phyloP scores from a whole-genome alignment of 768 basidiomycete genomes.

The Ramaria sp. region DNA sequence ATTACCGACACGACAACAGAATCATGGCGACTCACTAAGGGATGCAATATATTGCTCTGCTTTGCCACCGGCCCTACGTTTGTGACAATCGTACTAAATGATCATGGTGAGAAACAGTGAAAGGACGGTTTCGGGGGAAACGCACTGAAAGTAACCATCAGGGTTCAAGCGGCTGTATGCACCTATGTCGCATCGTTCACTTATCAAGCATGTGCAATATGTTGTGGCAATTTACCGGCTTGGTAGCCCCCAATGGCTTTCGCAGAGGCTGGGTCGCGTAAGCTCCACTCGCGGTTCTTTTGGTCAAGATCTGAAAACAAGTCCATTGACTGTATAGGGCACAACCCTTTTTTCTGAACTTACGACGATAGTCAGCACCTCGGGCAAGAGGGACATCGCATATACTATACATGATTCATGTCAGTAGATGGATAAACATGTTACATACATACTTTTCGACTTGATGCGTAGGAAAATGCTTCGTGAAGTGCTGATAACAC shows the following conservation, averaged over 20 bases:
- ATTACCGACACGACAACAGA: too few relatives aligned
- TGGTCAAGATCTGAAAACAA: conserved; percentile 28
- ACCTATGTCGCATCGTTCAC: conserved; percentile 21
- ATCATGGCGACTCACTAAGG: conserved; percentile 34
- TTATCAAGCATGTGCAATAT: neutral
- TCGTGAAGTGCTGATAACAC: conserved; percentile 50
- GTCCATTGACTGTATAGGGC: neutral
- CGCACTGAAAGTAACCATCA: conserved; percentile 38
- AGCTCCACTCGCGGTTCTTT: conserved; percentile 47
- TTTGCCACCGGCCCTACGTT: conserved; percentile 75
- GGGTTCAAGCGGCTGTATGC: conserved; percentile 52
- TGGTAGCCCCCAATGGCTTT: conserved; percentile 40
- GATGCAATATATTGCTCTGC: conserved; percentile 59
- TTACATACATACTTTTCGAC: conserved; percentile 42
- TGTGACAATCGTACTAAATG: conserved; percentile 48
- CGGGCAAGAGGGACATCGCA: conserved; percentile 44
- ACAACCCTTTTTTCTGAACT: conserved; percentile 11
- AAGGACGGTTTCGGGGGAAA: neutral
- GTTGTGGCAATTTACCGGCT: conserved; percentile 27
- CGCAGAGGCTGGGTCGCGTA: conserved; percentile 47
- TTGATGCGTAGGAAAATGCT: conserved; percentile 34
- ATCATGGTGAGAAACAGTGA: neutral
- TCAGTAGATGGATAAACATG: neutral
- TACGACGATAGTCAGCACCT: conserved; percentile 59
- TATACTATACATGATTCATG: conserved; percentile 29